phyloP scores from a whole-genome alignment of 139 green algal species.

The Yamagishiella unicocca region DNA sequence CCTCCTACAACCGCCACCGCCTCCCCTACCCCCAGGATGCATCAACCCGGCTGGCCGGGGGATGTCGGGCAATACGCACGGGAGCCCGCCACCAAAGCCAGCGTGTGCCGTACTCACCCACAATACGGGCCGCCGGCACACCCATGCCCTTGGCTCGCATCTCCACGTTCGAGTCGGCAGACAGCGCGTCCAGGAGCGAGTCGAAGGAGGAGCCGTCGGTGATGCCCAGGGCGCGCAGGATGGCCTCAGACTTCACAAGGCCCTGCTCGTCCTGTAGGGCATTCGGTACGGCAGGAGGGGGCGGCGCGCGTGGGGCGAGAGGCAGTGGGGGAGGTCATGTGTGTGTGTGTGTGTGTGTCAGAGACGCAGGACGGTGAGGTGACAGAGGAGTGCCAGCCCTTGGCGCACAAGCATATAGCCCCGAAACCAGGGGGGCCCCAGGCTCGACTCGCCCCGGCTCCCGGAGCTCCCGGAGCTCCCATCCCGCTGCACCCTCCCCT shows the following conservation, averaged over 20 bases:
- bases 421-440: too few species aligned
- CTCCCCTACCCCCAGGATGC: too few species aligned
- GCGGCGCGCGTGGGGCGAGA: too few species aligned
- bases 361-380: neutral
- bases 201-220: slow-evolving; percentile 74
- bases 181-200: slow-evolving; percentile 75
- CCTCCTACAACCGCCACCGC: too few species aligned
- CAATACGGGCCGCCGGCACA: slow-evolving; percentile 10
- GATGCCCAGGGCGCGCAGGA: slow-evolving; percentile 77
- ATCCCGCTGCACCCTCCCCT: too few species aligned
- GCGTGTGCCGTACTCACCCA: neutral
- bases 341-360: neutral
- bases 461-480: too few species aligned
- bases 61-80: too few species aligned
- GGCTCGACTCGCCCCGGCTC: too few species aligned
- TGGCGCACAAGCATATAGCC: too few species aligned
- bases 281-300: slow-evolving; percentile 16
- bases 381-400: neutral
- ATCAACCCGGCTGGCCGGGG: too few species aligned
- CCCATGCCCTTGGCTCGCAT: slow-evolving; percentile 59
- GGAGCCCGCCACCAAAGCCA: neutral
- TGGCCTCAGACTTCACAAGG: slow-evolving; percentile 62
- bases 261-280: slow-evolving; percentile 61
- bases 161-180: slow-evolving; percentile 60
- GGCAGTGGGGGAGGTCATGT: neutral